Evolutionary conservation across 2,329 filamentous ascomycete species (phyloP).

Genomic region (Oidium heveae): DNA sequence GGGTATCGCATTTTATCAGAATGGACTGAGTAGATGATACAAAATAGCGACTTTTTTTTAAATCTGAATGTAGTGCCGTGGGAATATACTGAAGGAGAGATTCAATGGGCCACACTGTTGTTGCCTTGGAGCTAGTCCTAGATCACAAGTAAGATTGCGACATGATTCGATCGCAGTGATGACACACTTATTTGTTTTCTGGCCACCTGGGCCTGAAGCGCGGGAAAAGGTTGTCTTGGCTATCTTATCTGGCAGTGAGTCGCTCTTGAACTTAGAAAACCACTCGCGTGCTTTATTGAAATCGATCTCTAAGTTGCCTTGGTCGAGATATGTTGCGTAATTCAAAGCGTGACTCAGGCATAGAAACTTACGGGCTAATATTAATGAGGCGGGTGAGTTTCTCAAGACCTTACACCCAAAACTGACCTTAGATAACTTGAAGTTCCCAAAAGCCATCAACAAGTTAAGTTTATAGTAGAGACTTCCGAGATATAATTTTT

Average conservation of each 20-base stretch:
- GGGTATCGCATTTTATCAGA: slow-evolving; percentile 11
- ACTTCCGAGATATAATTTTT: no score
- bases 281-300: slow-evolving; percentile 11
- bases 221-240: slow-evolving; percentile 9
- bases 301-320: slow-evolving; percentile 5
- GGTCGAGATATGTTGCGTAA: neutral
- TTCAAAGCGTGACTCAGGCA: no score
- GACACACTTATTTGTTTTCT: slow-evolving; percentile 14
- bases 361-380: no score
- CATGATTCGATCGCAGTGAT: neutral
- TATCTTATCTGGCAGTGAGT: slow-evolving; percentile 9
- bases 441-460: no score
- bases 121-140: slow-evolving; percentile 14
- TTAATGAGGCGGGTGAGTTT: no score
- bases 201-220: slow-evolving; percentile 13
- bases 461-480: no score
- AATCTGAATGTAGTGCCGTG: slow-evolving; percentile 8
- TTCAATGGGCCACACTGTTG: slow-evolving; percentile 10
- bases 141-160: slow-evolving; percentile 1
- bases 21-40: slow-evolving; percentile 10
- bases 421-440: no score
- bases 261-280: slow-evolving; percentile 8
- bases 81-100: slow-evolving; percentile 8
- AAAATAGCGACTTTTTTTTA: slow-evolving; percentile 11
- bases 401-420: no score